Percentiles rank a stretch among this genome's conserved stretches.
Conservation (phyloP, 345 rosid species). For the Boechera stricta region DNA sequence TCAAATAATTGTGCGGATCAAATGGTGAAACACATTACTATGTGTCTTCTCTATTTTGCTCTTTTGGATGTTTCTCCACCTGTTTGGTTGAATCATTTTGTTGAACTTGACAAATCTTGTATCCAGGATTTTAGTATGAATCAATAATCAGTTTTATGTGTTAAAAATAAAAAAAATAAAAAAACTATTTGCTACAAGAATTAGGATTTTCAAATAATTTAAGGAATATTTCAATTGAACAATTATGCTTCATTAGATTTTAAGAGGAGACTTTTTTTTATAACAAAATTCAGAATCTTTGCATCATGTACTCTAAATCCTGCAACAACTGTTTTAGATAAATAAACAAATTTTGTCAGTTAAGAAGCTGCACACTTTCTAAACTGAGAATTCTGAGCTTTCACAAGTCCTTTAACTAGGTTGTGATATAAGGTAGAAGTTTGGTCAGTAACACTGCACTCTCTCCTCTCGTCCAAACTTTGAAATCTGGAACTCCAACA, state of each 20-base stretch:
- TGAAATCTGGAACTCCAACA: conserved; percentile 51
- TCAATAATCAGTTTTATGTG: too few species aligned
- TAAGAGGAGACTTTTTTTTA: conserved; percentile 55
- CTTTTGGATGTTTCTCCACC: too few species aligned
- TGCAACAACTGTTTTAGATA: neutral
- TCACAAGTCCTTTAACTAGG: conserved; percentile 28
- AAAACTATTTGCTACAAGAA: neutral
- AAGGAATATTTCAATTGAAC: conserved; percentile 11
- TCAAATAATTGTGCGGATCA: too few species aligned
- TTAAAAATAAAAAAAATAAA: too few species aligned
- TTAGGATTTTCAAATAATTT: neutral
- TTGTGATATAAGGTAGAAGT: conserved; percentile 33
- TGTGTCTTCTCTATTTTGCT: too few species aligned
- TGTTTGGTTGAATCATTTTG: too few species aligned
- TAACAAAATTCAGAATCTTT: conserved; percentile 48
- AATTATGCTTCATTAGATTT: conserved; percentile 45
- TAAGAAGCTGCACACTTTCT: neutral
- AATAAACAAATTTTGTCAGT: neutral
- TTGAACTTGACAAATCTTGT: too few species aligned
- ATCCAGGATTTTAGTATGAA: too few species aligned
- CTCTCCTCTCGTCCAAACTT: conserved; percentile 69
- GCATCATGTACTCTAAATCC: neutral
- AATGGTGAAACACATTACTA: too few species aligned
- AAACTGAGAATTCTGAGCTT: neutral
- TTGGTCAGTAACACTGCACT: conserved; percentile 51